These are phyloP conservation scores for Hypocreales sp. DNA, from an alignment of 2,329 filamentous ascomycete species.

Conservation along the genomic window DNA sequence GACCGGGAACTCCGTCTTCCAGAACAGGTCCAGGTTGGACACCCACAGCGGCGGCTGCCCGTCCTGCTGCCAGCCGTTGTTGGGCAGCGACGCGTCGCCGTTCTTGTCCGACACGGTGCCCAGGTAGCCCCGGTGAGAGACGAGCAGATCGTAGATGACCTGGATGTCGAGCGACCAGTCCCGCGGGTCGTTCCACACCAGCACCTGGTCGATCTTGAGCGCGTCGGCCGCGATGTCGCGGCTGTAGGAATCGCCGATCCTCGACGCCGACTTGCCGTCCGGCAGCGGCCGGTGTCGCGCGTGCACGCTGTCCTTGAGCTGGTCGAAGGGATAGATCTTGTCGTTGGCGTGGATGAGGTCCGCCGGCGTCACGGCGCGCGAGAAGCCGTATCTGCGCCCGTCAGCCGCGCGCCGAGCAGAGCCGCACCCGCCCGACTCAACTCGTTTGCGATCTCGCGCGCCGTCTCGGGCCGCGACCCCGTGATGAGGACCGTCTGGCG, in stretches of 20 bases:
- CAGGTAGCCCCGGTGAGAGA: constrained; percentile 63
- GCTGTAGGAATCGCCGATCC: constrained; percentile 16
- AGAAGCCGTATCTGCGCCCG: constrained; percentile 49
- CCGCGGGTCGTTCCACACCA: constrained; percentile 89
- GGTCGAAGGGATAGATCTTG: constrained; percentile 69
- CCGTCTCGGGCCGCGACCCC: constrained; percentile 51
- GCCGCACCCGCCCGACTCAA: constrained; percentile 21
- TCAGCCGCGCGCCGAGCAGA: neutral
- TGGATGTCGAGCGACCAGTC: constrained; percentile 91
- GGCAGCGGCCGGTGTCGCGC: constrained; percentile 13
- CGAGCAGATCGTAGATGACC: constrained; percentile 66
- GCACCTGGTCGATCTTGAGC: constrained; percentile 74
- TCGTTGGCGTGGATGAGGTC: constrained; percentile 67
- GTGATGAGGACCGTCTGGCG: constrained; percentile 52
- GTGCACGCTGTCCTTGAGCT: constrained; percentile 15
- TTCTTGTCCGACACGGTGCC: constrained; percentile 69
- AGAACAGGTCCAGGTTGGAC: constrained; percentile 79
- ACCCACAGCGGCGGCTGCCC: constrained; percentile 72
- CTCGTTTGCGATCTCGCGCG: constrained; percentile 56
- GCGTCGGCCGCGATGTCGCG: constrained; percentile 20
- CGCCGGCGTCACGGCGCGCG: constrained; percentile 67
- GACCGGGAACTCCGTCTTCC: constrained; percentile 72
- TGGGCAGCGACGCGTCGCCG: constrained; percentile 44
- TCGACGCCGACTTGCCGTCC: constrained; percentile 16
- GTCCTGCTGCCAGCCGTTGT: constrained; percentile 69